Evolutionary conservation across 208 protist genomes (phyloP).

Genomic region (Acanthamoeba polyphaga): DNA sequence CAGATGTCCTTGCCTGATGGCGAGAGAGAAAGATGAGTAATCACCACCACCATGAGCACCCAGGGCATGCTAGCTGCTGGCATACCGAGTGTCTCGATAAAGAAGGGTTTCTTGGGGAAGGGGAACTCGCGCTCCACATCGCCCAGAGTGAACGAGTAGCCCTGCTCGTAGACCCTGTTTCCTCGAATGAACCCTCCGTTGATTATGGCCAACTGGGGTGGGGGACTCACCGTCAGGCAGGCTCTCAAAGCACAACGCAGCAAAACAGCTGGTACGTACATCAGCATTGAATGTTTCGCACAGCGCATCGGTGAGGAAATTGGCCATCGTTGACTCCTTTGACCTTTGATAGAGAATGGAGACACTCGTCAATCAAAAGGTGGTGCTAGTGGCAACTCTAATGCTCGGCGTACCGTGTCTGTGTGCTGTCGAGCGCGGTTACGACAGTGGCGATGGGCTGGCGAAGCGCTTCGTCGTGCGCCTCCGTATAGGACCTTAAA

Average conservation of each 20-base stretch:
- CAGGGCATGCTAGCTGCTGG: not conserved
- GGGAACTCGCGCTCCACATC: constrained; percentile 64
- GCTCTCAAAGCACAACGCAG: not conserved
- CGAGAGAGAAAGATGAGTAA: not conserved
- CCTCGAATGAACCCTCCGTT: constrained; percentile 68
- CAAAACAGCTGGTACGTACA: not conserved
- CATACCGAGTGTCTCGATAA: constrained; percentile 19
- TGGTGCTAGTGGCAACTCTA: not conserved
- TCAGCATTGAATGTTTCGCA: constrained; percentile 32
- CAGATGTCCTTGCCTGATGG: constrained; percentile 52
- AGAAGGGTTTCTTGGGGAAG: constrained; percentile 32
- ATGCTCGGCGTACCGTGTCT: not conserved
- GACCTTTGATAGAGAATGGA: not conserved
- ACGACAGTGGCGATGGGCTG: constrained; percentile 38
- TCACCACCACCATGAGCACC: not conserved
- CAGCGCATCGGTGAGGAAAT: constrained; percentile 44
- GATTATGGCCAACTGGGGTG: constrained; percentile 35
- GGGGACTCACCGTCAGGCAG: not conserved
- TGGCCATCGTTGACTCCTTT: constrained; percentile 68
- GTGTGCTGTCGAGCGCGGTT: constrained; percentile 59
- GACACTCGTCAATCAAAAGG: not conserved
- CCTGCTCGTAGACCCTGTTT: constrained; percentile 54
- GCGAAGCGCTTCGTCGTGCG: not conserved
- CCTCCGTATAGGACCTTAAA: constrained; percentile 12
- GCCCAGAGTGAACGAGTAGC: constrained; percentile 45